Base-by-base conservation (phyloP, 345 rosid species). In the Corchorus olitorius region DNA sequence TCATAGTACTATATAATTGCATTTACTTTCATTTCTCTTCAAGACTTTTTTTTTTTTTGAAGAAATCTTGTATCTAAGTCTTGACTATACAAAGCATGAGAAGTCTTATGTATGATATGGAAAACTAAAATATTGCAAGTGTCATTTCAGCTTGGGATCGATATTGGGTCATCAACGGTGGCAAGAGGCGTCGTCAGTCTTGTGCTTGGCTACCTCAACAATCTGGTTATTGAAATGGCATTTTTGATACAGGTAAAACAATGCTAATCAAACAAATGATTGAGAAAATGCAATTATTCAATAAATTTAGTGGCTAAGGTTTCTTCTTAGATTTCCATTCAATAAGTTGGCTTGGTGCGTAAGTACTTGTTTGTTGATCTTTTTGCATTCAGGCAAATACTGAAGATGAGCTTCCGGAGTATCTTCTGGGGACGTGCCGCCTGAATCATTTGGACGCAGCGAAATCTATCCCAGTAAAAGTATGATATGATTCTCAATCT, bases 141-240 rank as follows among this genome's bases (percentile, higher is more conserved):
- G 6, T 70, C 5, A 9, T 71, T 82, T 72, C 97, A 94, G 98
- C 92, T 94, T 72, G 98, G 97, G 48, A 87, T 94, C 12, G 97
- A 94, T 80, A 89, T 94, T 65, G 98, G 97, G 35, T 93, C 98
- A 46, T 94, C 98, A 33, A 93, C 98, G 3, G 93, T 94, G 69
- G 98, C 98, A 49, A 88, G 98, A 78, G 98, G 98, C 48, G 98
- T 94, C 77, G 97, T 93, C 59, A 91, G 91, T 84, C 93, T 94
- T 81, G 98, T 94, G 79, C 98, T 94, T 19, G 98, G 98, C 64
- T 94, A 93, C 88, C 98, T 94, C 76, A 91, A 88, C 87, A 93
- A 93, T 79, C 87, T 93, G 83, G 96, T 94, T 43, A 90, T 94
- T 4, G 98, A 94, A 84, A 93, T 93, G 98, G 98, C 98, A 37